A percentile compares a stretch with the other conserved stretches of the same genome.
phyloP scores from a whole-genome alignment of 148 eudicot genomes.

The Cornus kousa region DNA sequence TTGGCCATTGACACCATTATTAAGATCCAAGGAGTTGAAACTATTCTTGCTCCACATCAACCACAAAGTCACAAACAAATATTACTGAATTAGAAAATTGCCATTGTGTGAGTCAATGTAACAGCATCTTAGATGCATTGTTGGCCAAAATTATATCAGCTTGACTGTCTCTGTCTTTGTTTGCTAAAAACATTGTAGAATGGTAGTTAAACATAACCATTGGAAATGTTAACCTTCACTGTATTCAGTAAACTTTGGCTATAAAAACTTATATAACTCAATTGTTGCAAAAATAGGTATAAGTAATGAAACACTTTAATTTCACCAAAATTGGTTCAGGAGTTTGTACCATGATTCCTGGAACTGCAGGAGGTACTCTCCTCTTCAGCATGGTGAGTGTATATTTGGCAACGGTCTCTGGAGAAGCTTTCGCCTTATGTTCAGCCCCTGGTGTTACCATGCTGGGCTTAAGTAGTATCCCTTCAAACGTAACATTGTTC shows the following conservation, averaged over 20 bases:
- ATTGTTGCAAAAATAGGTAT: neutral
- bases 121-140: neutral
- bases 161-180: neutral
- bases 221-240: neutral
- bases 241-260: neutral
- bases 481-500: constrained; percentile 83
- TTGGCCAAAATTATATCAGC: neutral
- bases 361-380: constrained; percentile 98
- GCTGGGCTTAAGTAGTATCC: constrained; percentile 93
- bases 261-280: neutral
- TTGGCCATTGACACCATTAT: neutral
- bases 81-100: neutral
- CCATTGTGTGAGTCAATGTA: neutral
- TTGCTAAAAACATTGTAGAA: neutral
- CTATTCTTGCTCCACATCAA: neutral
- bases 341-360: constrained; percentile 84
- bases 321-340: constrained; percentile 8
- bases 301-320: neutral
- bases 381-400: constrained; percentile 86
- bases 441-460: constrained; percentile 99
- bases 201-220: neutral
- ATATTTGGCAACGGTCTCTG: constrained; percentile 76
- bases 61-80: neutral
- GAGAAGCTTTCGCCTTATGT: constrained; percentile 81
- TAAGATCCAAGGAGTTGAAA: neutral